Base-by-base conservation (phyloP, 148 eudicot genomes). In the Chenopodium quinoa region DNA sequence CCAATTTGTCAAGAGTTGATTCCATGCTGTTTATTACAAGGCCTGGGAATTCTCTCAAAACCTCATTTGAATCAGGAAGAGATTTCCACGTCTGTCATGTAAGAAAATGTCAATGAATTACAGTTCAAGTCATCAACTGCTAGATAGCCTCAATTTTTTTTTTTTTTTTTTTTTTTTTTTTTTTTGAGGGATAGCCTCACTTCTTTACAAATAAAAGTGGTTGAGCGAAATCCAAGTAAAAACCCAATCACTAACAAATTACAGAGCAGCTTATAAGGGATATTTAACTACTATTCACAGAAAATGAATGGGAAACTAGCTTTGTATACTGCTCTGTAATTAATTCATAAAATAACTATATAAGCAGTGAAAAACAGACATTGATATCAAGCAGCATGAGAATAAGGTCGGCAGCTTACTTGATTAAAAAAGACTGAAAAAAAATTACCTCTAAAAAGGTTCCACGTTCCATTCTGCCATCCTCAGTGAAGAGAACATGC, bases 381-480 rank as follows among this genome's bases (percentile, higher is more conserved):
- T 71, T 12, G 27, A 25, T 9, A 40, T 20, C 13, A 14, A 44
- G 4, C 23, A 58, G 2, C 32, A 58, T 56, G 22, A 17, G 32
- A 78, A 60, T 9, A 44, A 25, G 1, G 71, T 34, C 22, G n/a
- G 19, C 17, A 46, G 13, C 65, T 50, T 50, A 63, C 4, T 14
- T 23, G 76, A 52, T 25, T 22, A 16, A 40, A 70, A 23, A 29
- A 78, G 82, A 71, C 27, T 27, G 25, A 2, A 64, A 27, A 74
- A 62, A 40, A 12, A 58, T 87, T 87, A 95, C 99, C 99, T 95
- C 99, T 82, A 95, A 93, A 85, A 95, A 95, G 14, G 92, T 71
- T 11, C 92, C 73, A 69, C 99, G 94, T 76, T 95, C 99, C 97
- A 95, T 95, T 84, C 91, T 91, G 69, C 99, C 99, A 86, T 95